Conservation (phyloP, 768 basidiomycete species). For the Panaeolus cyanescens region DNA sequence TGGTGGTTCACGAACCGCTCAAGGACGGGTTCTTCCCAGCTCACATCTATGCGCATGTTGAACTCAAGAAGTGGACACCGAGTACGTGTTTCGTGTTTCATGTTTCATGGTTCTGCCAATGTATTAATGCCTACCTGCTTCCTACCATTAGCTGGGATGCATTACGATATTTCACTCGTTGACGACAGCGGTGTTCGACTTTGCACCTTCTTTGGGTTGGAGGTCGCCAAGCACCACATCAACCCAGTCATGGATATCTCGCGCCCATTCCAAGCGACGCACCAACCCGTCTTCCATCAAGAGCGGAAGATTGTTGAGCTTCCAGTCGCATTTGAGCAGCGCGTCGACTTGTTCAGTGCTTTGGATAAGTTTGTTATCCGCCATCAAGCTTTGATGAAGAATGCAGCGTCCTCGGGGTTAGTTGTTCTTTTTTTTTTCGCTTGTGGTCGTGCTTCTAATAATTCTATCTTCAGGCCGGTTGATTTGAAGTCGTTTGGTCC, state of each 20-base stretch:
- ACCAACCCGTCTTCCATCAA: slow-evolving; percentile 12
- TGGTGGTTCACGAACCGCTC: slow-evolving; percentile 16
- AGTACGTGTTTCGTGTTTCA: slow-evolving; percentile 8
- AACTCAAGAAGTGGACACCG: slow-evolving; percentile 29
- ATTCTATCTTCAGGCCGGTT: background rate
- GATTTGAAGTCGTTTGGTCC: background rate
- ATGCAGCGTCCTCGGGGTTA: background rate
- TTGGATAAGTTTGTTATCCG: slow-evolving; percentile 12
- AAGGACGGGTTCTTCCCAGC: slow-evolving; percentile 10
- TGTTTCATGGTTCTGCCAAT: background rate
- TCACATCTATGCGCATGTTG: slow-evolving; percentile 24
- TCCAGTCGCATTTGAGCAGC: slow-evolving; percentile 3
- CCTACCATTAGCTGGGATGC: slow-evolving; percentile 16
- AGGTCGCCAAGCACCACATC: slow-evolving; percentile 16
- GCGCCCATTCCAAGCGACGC: slow-evolving; percentile 9
- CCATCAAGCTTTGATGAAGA: slow-evolving; percentile 5
- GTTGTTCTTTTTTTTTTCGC: background rate
- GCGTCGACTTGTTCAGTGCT: slow-evolving; percentile 8
- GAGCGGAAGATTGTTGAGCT: background rate
- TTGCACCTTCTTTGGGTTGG: slow-evolving; percentile 14
- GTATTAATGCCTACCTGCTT: background rate
- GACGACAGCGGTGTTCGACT: slow-evolving; percentile 23
- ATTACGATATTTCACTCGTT: slow-evolving; percentile 26
- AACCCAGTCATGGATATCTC: slow-evolving; percentile 12
- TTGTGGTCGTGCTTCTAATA: background rate